Evolutionary conservation across 768 basidiomycete genomes (phyloP).

Genomic region (Pleurotus tuber-regium): DNA sequence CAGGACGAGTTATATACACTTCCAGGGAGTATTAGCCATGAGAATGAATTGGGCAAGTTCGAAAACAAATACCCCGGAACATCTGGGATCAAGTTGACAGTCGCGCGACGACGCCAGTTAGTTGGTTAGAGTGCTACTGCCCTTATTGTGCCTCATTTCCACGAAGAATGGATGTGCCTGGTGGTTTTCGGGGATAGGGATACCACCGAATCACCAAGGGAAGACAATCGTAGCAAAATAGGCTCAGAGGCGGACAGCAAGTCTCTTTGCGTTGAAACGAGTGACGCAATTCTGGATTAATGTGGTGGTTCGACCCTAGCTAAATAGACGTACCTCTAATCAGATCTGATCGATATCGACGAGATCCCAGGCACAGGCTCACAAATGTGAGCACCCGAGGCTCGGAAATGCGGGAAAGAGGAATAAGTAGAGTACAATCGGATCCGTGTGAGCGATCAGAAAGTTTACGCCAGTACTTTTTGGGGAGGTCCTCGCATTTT

Average conservation of each 20-base stretch:
- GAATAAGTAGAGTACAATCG: background rate
- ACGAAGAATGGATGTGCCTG: background rate
- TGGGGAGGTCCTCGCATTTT: too few species aligned
- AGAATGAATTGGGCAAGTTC: too few species aligned
- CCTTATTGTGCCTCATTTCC: background rate
- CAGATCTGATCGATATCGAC: background rate
- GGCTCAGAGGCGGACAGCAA: background rate
- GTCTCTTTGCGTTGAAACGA: background rate
- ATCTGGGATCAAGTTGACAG: too few species aligned
- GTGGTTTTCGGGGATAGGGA: background rate
- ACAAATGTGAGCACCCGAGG: background rate
- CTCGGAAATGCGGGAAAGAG: background rate
- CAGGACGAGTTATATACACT: too few species aligned
- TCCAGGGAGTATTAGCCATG: too few species aligned
- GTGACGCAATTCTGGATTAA: background rate
- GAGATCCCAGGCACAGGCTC: background rate
- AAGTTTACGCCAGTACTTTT: background rate
- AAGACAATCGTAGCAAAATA: background rate
- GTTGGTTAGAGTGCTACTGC: too few species aligned
- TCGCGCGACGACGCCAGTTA: too few species aligned
- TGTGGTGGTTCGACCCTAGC: too few species aligned
- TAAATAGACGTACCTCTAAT: too few species aligned
- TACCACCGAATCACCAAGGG: background rate
- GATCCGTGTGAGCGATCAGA: background rate
- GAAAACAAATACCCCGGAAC: too few species aligned